Evolutionary conservation across 75 land plant genomes (phyloP).

Genomic region (Isoetes taiwanensis): DNA sequence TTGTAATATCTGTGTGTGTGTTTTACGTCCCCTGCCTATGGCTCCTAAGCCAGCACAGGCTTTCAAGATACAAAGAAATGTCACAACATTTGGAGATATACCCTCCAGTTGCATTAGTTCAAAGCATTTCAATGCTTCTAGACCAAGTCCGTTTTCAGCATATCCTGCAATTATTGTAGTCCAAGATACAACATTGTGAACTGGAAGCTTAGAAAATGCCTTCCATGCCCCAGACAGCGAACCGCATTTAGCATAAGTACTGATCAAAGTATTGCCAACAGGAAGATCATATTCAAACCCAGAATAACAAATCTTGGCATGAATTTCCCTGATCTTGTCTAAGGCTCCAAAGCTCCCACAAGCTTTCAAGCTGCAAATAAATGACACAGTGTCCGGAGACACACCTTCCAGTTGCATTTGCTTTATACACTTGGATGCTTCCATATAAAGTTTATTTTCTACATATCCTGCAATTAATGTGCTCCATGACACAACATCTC

Average conservation of each 20-base stretch:
- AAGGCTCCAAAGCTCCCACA: background rate
- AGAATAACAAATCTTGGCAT: background rate
- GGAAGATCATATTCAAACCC: background rate
- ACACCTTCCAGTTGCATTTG: background rate
- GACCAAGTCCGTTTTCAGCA: slow-evolving; percentile 8
- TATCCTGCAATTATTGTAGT: slow-evolving; percentile 24
- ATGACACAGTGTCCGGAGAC: background rate
- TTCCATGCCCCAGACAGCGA: background rate
- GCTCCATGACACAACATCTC: slow-evolving; percentile 13
- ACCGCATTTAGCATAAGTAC: slow-evolving; percentile 16
- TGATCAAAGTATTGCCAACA: slow-evolving; percentile 9
- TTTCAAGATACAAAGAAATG: slow-evolving; percentile 8
- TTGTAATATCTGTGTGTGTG: slow-evolving; percentile 5
- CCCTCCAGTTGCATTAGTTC: slow-evolving; percentile 9
- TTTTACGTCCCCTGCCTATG: background rate
- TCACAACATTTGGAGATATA: slow-evolving; percentile 9
- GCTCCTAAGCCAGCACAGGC: slow-evolving; percentile 10
- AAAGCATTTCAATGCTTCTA: slow-evolving; percentile 12
- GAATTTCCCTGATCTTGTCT: background rate
- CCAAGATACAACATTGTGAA: slow-evolving; percentile 34
- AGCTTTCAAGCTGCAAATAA: slow-evolving; percentile 2
- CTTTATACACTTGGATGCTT: slow-evolving; percentile 16
- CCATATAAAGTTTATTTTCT: slow-evolving; percentile 14
- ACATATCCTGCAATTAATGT: slow-evolving; percentile 18
- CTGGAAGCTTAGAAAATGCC: slow-evolving; percentile 8